Conservation (phyloP, 1,139 yeast species). For the Nakaseomyces sp. region DNA sequence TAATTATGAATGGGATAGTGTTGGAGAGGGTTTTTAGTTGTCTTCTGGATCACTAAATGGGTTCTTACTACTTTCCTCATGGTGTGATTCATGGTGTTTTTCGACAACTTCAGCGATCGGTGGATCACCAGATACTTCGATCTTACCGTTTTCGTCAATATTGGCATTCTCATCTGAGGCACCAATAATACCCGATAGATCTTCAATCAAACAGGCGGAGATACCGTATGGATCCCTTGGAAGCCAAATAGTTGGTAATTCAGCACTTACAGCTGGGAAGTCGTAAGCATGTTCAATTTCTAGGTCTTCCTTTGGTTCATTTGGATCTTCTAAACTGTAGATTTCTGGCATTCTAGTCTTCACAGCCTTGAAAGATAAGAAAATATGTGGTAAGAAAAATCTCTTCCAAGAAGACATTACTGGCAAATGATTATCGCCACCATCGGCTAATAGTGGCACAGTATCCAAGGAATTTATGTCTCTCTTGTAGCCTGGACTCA, state of each 20-base stretch:
- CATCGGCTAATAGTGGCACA: constrained; percentile 46
- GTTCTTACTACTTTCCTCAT: background rate
- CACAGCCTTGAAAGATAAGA: constrained; percentile 46
- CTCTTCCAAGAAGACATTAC: constrained; percentile 37
- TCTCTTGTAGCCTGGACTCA: constrained; percentile 5
- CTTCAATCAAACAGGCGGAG: constrained; percentile 49
- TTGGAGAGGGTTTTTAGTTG: background rate
- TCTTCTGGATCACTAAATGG: constrained; percentile 4
- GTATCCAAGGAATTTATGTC: constrained; percentile 7
- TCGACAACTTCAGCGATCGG: constrained; percentile 35
- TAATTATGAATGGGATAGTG: no score
- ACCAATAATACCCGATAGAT: constrained; percentile 40
- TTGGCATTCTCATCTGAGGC: constrained; percentile 62
- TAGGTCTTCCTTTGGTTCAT: constrained; percentile 31
- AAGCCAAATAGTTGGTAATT: constrained; percentile 74
- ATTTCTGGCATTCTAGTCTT: constrained; percentile 48
- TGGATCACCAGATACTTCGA: constrained; percentile 50
- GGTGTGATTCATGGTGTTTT: background rate
- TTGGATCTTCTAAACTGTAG: constrained; percentile 36
- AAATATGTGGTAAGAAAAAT: constrained; percentile 60
- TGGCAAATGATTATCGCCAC: constrained; percentile 30
- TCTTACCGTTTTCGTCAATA: constrained; percentile 50
- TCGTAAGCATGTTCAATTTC: constrained; percentile 51
- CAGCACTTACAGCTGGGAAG: constrained; percentile 60
- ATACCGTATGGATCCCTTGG: constrained; percentile 81